These are phyloP conservation scores for Solanum lycopersicoides DNA, from an alignment of 257 asterid genomes.

Conservation along the genomic window DNA sequence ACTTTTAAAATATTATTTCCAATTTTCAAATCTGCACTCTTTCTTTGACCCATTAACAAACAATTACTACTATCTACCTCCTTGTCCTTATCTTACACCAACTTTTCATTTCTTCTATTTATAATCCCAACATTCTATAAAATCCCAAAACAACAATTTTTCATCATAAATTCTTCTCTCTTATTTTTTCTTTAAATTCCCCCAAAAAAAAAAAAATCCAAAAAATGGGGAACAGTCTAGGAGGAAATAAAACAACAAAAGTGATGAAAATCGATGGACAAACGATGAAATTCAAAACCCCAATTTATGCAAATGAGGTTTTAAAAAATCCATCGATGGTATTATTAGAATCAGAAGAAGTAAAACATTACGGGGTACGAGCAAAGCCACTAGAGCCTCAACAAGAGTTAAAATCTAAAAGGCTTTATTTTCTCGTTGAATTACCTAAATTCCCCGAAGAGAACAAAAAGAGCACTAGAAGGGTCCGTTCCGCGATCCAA, in stretches of 20 bases:
- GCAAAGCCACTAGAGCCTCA: constrained; percentile 81
- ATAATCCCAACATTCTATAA: not conserved
- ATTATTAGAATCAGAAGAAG: constrained; percentile 67
- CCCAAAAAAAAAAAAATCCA: no score
- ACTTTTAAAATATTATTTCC: constrained; percentile 8
- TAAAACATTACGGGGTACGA: constrained; percentile 65
- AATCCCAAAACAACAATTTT: not conserved
- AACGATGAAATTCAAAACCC: constrained; percentile 52
- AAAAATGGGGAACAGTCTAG: constrained; percentile 63
- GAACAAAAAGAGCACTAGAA: constrained; percentile 21
- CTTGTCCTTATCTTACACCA: constrained; percentile 8
- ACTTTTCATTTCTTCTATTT: not conserved
- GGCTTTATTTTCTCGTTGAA: constrained; percentile 72
- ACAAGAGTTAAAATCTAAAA: constrained; percentile 54
- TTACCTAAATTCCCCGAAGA: constrained; percentile 53
- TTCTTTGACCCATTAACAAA: constrained; percentile 32
- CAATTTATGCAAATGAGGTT: constrained; percentile 53
- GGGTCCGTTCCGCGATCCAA: constrained; percentile 83
- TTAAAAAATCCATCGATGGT: constrained; percentile 53
- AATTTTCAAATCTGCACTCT: constrained; percentile 31
- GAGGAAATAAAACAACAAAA: constrained; percentile 47
- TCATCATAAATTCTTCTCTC: not conserved
- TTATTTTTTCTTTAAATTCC: not conserved
- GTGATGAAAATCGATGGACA: constrained; percentile 82
- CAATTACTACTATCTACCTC: not conserved